These are phyloP conservation scores for Diospyros lotus DNA, from an alignment of 148 eudicot species.

Conservation along the genomic window DNA sequence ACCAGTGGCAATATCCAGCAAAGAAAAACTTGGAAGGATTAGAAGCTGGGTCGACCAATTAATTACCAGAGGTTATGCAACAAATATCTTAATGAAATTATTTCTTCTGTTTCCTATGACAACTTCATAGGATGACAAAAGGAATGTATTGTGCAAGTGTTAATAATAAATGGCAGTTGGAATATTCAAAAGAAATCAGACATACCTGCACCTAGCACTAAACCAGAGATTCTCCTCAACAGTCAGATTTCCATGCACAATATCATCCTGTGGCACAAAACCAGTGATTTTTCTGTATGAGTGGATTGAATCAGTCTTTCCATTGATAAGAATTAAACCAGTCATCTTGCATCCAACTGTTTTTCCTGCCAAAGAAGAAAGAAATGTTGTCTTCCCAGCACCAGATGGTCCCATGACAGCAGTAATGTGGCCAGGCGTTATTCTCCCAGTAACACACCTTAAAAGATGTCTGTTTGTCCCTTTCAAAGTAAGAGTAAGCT, in stretches of 20 bases:
- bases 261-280: constrained; percentile 87
- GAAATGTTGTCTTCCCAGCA: constrained; percentile 75
- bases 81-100: too few relatives aligned
- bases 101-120: too few relatives aligned
- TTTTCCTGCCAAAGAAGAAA: constrained; percentile 74
- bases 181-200: constrained; percentile 5
- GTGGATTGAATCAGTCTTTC: constrained; percentile 49
- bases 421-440: constrained; percentile 61
- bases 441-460: constrained; percentile 61
- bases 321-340: constrained; percentile 60
- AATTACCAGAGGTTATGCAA: too few relatives aligned
- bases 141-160: too few relatives aligned
- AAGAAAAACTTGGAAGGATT: too few relatives aligned
- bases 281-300: constrained; percentile 70
- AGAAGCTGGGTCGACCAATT: too few relatives aligned
- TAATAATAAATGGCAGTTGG: constrained; percentile 5
- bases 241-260: constrained; percentile 76
- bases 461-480: constrained; percentile 54
- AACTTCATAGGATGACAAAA: too few relatives aligned
- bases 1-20: too few relatives aligned
- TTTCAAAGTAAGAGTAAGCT: constrained; percentile 59
- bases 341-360: constrained; percentile 52
- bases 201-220: constrained; percentile 81
- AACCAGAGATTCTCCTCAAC: constrained; percentile 83
- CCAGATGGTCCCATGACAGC: constrained; percentile 91